Base-by-base conservation (phyloP, 2,329 filamentous ascomycete genomes). In the Aschersonia sp. region DNA sequence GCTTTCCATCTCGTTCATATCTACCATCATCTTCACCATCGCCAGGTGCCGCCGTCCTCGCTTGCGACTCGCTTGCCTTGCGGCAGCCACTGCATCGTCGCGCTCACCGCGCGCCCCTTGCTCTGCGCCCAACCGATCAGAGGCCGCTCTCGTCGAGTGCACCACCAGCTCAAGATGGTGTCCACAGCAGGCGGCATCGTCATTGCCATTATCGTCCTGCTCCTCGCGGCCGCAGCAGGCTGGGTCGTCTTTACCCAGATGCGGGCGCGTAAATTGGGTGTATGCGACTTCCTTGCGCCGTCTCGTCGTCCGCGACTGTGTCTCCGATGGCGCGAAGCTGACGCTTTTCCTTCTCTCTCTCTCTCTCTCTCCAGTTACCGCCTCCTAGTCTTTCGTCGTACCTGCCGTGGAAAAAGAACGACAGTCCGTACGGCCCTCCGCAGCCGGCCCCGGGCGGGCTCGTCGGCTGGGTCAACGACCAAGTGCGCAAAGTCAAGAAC, bases 181-280 rank as follows among this genome's bases (percentile, higher is more conserved):
- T 73, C 73, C 53, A 67, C 76, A 46, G 71, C 75, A 54, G 80
- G 82, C 59, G 75, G 82, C 53, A 79, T 89, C 67, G 75, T 89
- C 62, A 80, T 94, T 60, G 74, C 87, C 59, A 63, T 91, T 59
- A 57, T 87, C 55, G 67, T 88, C 55, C 61, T 85, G 57, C 59
- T 78, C 47, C 51, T 82, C 48, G 63, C 70, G 48, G 77, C 66
- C 30, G 79, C 69, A 49, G 65, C 74, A 48, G 80, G 74, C 58
- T 91, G 83, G 80, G 68, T 88, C 51, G 65, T 80, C 58, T 89
- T 82, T 59, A 80, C 81, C 31, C 83, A 86, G 59, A 71, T 83
- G 56, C 82, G 82, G 57, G 85, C 86, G 46, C 75, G 80, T 52
- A 78, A 79, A 59, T 74, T 89, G 48, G 87, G 87, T 30, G 77